Evolutionary conservation across 371 early-diverging fungal species (phyloP).

Genomic region (Haplosporangium sp.): DNA sequence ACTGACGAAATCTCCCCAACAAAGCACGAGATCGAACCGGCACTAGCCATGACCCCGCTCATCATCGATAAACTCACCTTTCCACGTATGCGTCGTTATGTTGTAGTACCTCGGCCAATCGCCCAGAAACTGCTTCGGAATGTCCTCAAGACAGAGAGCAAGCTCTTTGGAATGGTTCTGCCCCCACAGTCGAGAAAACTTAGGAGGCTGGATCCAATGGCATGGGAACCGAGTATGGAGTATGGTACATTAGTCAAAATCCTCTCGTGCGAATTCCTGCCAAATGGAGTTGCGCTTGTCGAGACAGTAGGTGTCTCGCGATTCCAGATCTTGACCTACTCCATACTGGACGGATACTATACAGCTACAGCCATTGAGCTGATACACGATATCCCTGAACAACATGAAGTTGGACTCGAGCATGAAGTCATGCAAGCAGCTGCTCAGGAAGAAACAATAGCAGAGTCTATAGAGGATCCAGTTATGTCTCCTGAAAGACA

Average conservation of each 20-base stretch:
- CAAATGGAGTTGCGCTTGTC: slow-evolving; percentile 52
- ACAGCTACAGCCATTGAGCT: slow-evolving; percentile 40
- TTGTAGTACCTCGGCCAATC: slow-evolving; percentile 74
- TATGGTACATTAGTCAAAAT: slow-evolving; percentile 60
- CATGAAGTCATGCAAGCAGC: slow-evolving; percentile 41
- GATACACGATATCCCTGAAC: slow-evolving; percentile 31
- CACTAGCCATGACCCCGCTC: slow-evolving; percentile 61
- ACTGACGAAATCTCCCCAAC: slow-evolving; percentile 6
- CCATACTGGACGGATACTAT: slow-evolving; percentile 42
- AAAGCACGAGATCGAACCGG: slow-evolving; percentile 42
- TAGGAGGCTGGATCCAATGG: slow-evolving; percentile 15
- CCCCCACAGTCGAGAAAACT: slow-evolving; percentile 32
- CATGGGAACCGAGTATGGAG: slow-evolving; percentile 42
- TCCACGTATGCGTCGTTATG: slow-evolving; percentile 70
- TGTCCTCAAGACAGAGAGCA: slow-evolving; percentile 61
- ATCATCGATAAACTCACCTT: slow-evolving; percentile 72
- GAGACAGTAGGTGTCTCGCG: slow-evolving; percentile 59
- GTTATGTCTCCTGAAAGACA: neutral
- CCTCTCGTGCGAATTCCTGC: slow-evolving; percentile 44
- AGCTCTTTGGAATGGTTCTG: slow-evolving; percentile 72
- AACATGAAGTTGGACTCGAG: slow-evolving; percentile 32
- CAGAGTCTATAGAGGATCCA: neutral
- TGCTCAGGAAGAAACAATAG: slow-evolving; percentile 9
- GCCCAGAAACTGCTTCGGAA: slow-evolving; percentile 72
- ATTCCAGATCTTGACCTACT: slow-evolving; percentile 53